Evolutionary conservation across 1,284 basidiomycete genomes (phyloP).

Genomic region (Trichosporon ovoides): DNA sequence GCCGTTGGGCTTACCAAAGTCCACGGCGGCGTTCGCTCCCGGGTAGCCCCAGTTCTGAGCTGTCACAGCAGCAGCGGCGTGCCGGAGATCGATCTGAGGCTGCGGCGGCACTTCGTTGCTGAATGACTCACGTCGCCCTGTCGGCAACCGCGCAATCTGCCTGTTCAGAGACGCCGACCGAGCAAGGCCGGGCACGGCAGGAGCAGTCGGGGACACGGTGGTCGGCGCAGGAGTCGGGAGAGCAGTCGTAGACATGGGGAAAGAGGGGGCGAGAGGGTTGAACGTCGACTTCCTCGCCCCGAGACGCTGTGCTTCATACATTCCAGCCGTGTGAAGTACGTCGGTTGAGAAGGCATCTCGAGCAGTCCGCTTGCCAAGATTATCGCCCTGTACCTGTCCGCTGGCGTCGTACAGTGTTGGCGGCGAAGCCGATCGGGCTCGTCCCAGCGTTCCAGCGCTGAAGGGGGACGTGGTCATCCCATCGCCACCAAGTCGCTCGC

Average conservation of each 20-base stretch:
- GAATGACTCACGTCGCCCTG: slow-evolving; percentile 27
- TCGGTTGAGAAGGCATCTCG: slow-evolving; percentile 20
- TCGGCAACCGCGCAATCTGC: slow-evolving; percentile 32
- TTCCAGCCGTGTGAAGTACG: slow-evolving; percentile 15
- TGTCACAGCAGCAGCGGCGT: slow-evolving; percentile 22
- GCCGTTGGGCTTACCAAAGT: slow-evolving; percentile 14
- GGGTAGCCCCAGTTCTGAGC: slow-evolving; percentile 11
- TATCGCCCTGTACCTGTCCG: neutral
- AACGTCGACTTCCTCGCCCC: slow-evolving; percentile 20
- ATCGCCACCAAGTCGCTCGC: slow-evolving; percentile 7
- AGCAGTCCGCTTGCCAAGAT: slow-evolving; percentile 19
- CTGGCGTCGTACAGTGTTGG: slow-evolving; percentile 14
- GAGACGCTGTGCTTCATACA: slow-evolving; percentile 22
- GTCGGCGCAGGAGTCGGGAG: slow-evolving; percentile 14
- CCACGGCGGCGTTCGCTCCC: neutral
- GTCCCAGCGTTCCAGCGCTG: neutral
- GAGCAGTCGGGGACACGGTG: neutral
- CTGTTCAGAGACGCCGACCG: slow-evolving; percentile 37
- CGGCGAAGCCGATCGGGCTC: slow-evolving; percentile 21
- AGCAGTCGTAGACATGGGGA: slow-evolving; percentile 9
- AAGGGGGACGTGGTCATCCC: neutral
- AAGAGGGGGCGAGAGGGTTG: neutral
- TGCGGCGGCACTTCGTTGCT: slow-evolving; percentile 23
- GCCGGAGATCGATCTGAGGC: slow-evolving; percentile 20
- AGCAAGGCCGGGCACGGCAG: slow-evolving; percentile 9